Conservation (phyloP, 2,329 filamentous ascomycete species). For the Calonectria montana region DNA sequence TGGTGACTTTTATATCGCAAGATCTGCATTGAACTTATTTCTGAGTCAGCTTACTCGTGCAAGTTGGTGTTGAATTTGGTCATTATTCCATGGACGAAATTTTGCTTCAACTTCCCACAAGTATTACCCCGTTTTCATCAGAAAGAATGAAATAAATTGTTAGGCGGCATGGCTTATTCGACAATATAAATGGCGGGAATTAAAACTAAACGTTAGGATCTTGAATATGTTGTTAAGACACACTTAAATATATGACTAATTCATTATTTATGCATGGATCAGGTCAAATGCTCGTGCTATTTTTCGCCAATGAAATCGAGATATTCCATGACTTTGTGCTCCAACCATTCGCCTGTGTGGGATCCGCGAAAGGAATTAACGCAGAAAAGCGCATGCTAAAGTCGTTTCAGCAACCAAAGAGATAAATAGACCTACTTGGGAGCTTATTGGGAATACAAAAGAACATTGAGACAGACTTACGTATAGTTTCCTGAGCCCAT, state of each 20-base stretch:
- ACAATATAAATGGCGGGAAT: no score
- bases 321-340: neutral
- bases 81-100: no score
- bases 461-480: neutral
- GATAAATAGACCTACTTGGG: neutral
- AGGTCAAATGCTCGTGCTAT: neutral
- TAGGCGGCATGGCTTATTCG: no score
- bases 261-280: no score
- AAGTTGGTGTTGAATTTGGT: neutral
- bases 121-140: neutral
- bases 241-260: no score
- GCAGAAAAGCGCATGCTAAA: neutral
- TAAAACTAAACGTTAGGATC: no score
- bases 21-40: neutral
- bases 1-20: neutral
- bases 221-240: no score
- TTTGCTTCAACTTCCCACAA: no score
- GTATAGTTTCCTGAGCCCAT: slow-evolving; percentile 4
- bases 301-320: neutral
- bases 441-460: neutral
- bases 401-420: neutral
- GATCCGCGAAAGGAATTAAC: neutral
- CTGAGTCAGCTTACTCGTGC: slow-evolving; percentile 10
- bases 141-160: neutral
- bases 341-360: neutral